Evolutionary conservation across 352 stramenopile species (phyloP).

Genomic region (Globisporangium lucens): DNA sequence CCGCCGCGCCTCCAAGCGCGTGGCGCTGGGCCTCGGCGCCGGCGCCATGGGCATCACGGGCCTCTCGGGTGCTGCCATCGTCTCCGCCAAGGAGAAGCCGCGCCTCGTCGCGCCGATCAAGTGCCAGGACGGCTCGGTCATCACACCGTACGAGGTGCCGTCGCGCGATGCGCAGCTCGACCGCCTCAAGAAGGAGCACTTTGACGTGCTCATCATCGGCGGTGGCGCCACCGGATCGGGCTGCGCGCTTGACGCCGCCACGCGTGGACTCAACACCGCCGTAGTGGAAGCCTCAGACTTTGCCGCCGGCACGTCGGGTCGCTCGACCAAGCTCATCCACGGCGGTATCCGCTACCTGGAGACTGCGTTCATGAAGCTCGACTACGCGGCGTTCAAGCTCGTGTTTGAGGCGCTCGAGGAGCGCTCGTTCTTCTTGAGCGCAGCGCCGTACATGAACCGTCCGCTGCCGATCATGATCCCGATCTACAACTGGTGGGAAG

Average conservation of each 20-base stretch:
- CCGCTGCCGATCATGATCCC: conserved; percentile 95
- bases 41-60: conserved; percentile 42
- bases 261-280: conserved; percentile 90
- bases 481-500: conserved; percentile 94
- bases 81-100: conserved; percentile 72
- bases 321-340: conserved; percentile 96
- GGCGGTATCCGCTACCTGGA: conserved; percentile 95
- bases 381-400: conserved; percentile 88
- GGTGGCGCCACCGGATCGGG: conserved; percentile 91
- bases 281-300: conserved; percentile 93
- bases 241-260: conserved; percentile 88
- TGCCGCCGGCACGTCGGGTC: conserved; percentile 87
- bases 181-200: conserved; percentile 87
- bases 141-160: conserved; percentile 82
- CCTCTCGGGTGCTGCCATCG: conserved; percentile 56
- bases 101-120: conserved; percentile 73
- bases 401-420: conserved; percentile 93
- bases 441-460: conserved; percentile 94
- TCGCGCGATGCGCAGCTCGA: conserved; percentile 64
- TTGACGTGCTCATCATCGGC: conserved; percentile 93
- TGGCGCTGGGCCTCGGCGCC: conserved; percentile 49
- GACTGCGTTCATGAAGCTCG: conserved; percentile 92
- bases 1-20: conserved; percentile 47
- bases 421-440: conserved; percentile 90
- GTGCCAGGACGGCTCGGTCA: conserved; percentile 82